Conservation (phyloP, 2,329 filamentous ascomycete species). For the Nigrospora osmanthi region DNA sequence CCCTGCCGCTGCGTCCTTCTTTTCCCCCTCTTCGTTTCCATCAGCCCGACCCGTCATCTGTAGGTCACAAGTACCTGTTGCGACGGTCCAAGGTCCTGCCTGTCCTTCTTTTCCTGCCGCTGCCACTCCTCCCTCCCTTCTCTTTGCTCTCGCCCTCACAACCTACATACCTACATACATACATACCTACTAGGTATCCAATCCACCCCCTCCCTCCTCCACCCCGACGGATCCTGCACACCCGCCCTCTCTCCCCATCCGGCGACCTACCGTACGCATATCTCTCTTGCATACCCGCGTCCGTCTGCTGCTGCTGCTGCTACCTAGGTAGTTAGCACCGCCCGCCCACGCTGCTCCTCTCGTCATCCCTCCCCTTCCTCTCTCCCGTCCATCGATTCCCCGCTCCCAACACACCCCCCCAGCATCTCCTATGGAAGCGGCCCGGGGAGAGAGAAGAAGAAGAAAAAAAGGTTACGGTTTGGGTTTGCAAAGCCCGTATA, state of each 20-base stretch:
- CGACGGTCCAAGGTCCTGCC: too few species aligned
- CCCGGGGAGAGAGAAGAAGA: background rate
- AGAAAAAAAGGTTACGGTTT: too few species aligned
- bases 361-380: constrained; percentile 5
- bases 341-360: background rate
- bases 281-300: too few species aligned
- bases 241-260: background rate
- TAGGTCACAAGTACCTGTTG: too few species aligned
- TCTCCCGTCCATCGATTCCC: background rate
- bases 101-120: too few species aligned
- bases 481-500: background rate
- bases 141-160: too few species aligned
- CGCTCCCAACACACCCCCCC: background rate
- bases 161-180: too few species aligned
- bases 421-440: background rate
- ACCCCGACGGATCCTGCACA: too few species aligned
- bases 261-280: background rate
- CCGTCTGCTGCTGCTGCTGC: too few species aligned
- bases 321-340: constrained; percentile 1
- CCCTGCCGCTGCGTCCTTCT: background rate
- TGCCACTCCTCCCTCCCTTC: too few species aligned
- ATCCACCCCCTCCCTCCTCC: background rate
- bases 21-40: constrained; percentile 7
- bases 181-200: too few species aligned
- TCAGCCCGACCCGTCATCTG: background rate